These are phyloP conservation scores for Panicum virgatum DNA, from an alignment of 202 grass and related monocot genomes.

Conservation along the genomic window DNA sequence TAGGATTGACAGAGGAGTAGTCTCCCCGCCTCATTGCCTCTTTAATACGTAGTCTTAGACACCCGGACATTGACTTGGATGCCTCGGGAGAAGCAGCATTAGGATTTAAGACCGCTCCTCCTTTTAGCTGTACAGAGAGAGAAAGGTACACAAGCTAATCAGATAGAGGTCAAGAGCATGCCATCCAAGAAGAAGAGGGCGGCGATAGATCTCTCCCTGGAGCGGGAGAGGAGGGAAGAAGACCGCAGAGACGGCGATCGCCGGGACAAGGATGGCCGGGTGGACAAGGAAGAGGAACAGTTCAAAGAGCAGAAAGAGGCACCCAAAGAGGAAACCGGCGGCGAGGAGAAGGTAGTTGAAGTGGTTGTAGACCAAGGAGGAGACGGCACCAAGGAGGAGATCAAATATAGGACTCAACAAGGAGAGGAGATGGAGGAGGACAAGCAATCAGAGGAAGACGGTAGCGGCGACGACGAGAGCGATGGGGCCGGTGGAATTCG, in stretches of 20 bases:
- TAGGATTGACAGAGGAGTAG: constrained; percentile 40
- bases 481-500: constrained; percentile 12
- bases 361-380: constrained; percentile 52
- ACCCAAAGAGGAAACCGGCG: constrained; percentile 10
- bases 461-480: constrained; percentile 8
- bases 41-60: constrained; percentile 52
- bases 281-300: constrained; percentile 15
- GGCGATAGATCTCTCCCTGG: constrained; percentile 44
- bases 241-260: neutral
- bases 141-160: constrained; percentile 47
- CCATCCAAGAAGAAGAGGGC: constrained; percentile 58
- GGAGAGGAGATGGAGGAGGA: constrained; percentile 32
- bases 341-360: constrained; percentile 48
- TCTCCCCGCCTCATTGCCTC: constrained; percentile 40
- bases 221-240: constrained; percentile 5
- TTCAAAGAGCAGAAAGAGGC: constrained; percentile 29
- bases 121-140: constrained; percentile 50
- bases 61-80: constrained; percentile 62
- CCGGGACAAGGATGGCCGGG: neutral
- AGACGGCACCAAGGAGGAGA: constrained; percentile 44
- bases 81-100: constrained; percentile 43
- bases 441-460: constrained; percentile 35
- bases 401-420: constrained; percentile 48
- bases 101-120: constrained; percentile 53
- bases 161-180: constrained; percentile 51